Base-by-base conservation (phyloP, 768 basidiomycete species). In the Naganishia friedmannii region DNA sequence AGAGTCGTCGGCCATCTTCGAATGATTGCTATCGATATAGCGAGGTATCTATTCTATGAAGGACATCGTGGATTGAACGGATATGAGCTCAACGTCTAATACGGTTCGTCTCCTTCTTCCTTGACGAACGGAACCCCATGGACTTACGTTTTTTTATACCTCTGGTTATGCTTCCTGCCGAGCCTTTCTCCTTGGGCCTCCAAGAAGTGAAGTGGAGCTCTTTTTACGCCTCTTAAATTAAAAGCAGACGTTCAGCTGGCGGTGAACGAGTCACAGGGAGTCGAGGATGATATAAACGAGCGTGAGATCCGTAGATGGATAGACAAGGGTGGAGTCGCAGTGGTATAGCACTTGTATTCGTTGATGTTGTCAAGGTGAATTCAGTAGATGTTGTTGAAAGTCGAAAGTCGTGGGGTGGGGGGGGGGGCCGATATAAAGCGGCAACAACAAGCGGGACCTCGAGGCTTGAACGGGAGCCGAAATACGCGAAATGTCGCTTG, bases 391-490 rank as follows among this genome's bases (percentile, higher is more conserved):
- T 63, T 29, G 39, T 63, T 29, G 39, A 29, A 37, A 58, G 3
- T 39, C 57, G 31, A 32, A 58, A 34, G 32, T 63, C 42, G 42
- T 63, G 37, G 60, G 60, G n/a, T n/a, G n/a, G n/a, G n/a, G n/a
- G n/a, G n/a, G n/a, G n/a, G n/a, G n/a, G 60, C n/a, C 39, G 42
- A 45, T 42, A 54, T 7, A 39, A 42, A 45, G 42, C 60, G 60
- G 37, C 37, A 63, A 45, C n/a, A 37, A 37, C 60, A 42, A 63
- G 60, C 60, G 60, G 60, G 39, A 45, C 60, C 39, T 26, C 39
- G 60, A 21, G 60, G 39, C 39, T 63, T 28, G 37, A 63, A 63
- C 29, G 23, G 54, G 15, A 63, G 42, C 37, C 60, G 60, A 63
- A 45, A 45, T 42, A 45, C 37, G 39, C 60, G 60, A 45, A 42